Conservation (phyloP, 352 stramenopile species). For the Globisporangium viniferum region DNA sequence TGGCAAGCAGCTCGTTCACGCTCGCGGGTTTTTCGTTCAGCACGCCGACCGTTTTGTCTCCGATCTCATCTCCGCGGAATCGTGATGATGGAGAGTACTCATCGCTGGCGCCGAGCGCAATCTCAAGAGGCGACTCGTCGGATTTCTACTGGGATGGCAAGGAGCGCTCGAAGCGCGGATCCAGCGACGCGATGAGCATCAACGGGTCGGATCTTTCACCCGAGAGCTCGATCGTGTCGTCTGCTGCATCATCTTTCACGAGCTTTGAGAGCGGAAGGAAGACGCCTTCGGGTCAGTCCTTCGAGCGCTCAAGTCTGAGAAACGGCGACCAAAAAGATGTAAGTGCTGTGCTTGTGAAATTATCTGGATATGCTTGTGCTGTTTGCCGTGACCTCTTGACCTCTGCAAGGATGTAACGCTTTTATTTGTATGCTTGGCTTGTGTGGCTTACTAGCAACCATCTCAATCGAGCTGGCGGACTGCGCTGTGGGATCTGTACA, state of each 20-base stretch:
- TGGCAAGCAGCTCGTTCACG: slow-evolving; percentile 41
- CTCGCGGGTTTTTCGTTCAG: slow-evolving; percentile 54
- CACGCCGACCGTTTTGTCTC: slow-evolving; percentile 40
- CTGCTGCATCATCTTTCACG: slow-evolving; percentile 24
- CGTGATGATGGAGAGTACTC: slow-evolving; percentile 21
- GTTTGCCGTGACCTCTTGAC: not conserved
- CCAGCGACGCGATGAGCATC: slow-evolving; percentile 35
- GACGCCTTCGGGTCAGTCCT: slow-evolving; percentile 7
- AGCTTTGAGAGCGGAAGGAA: slow-evolving; percentile 17
- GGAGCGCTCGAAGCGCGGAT: slow-evolving; percentile 34
- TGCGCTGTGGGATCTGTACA: slow-evolving; percentile 69
- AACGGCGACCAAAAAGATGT: slow-evolving; percentile 36
- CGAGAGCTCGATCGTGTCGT: slow-evolving; percentile 26
- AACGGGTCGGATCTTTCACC: slow-evolving; percentile 27
- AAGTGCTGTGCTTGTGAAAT: slow-evolving; percentile 8
- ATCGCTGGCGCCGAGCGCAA: slow-evolving; percentile 36
- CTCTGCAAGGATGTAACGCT: not conserved
- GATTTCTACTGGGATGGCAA: slow-evolving; percentile 28
- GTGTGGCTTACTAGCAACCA: not conserved
- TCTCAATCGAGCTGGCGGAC: slow-evolving; percentile 52
- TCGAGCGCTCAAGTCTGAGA: slow-evolving; percentile 12
- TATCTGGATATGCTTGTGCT: slow-evolving; percentile 5
- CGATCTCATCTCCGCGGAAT: slow-evolving; percentile 38
- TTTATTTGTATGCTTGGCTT: not conserved
- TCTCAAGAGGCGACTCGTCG: slow-evolving; percentile 28